Evolutionary conservation across 202 grass and related monocot species (phyloP).

Genomic region (Miscanthus sacchariflorus): DNA sequence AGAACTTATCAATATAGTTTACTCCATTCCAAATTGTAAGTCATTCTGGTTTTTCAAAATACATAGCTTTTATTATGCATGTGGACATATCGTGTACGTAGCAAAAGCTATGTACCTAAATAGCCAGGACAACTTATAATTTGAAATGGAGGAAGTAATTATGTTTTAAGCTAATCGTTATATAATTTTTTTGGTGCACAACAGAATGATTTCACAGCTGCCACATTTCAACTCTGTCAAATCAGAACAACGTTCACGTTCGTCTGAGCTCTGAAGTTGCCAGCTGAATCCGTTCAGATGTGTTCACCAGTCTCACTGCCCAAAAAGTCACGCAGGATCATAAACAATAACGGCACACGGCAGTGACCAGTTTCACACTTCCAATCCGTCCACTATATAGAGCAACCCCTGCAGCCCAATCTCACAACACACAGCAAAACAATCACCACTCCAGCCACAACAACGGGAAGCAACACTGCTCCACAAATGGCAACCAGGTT

Average conservation of each 20-base stretch:
- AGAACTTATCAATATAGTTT: too few relatives aligned
- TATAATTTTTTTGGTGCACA: neutral
- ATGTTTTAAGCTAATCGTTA: neutral
- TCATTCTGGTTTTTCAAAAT: too few relatives aligned
- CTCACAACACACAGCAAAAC: neutral
- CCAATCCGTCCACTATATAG: neutral
- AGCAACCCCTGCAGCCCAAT: neutral
- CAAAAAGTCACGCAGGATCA: neutral
- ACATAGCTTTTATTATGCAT: too few relatives aligned
- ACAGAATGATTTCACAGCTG: neutral
- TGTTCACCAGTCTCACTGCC: neutral
- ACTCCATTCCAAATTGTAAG: too few relatives aligned
- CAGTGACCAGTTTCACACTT: neutral
- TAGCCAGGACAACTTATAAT: too few relatives aligned
- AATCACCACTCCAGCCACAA: neutral
- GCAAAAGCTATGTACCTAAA: too few relatives aligned
- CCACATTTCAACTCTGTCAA: neutral
- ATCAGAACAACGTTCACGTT: neutral
- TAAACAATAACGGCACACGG: neutral
- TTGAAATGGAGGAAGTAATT: too few relatives aligned
- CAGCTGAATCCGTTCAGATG: neutral
- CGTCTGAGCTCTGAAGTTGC: neutral
- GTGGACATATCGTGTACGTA: too few relatives aligned
- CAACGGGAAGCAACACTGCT: neutral
- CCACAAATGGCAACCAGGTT: slow-evolving; percentile 16